Percentiles rank a stretch among this genome's conserved stretches.
These are phyloP conservation scores for Ceratobasidium papillatum DNA, from an alignment of 1,284 basidiomycete genomes.

Conservation along the genomic window DNA sequence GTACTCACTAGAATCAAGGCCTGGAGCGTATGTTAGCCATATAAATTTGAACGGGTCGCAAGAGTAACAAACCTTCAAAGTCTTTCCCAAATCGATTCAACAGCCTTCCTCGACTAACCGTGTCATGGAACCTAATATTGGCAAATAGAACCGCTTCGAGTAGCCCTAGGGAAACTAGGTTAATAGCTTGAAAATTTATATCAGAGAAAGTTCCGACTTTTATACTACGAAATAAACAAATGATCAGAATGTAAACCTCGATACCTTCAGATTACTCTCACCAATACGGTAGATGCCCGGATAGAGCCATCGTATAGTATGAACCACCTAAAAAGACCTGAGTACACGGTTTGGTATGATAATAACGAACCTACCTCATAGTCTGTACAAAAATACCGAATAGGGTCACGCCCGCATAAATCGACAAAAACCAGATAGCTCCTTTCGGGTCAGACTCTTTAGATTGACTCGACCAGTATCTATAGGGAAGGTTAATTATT, in stretches of 20 bases:
- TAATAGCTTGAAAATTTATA: not conserved
- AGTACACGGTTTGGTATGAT: conserved; percentile 51
- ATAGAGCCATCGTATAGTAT: conserved; percentile 70
- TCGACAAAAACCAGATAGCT: conserved; percentile 75
- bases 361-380: conserved; percentile 69
- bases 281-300: conserved; percentile 69
- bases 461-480: conserved; percentile 66
- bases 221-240: conserved; percentile 13
- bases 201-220: not conserved
- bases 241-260: conserved; percentile 36
- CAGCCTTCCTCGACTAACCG: conserved; percentile 83
- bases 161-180: conserved; percentile 58
- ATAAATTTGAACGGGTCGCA: not conserved
- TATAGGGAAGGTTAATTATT: conserved; percentile 7
- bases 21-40: conserved; percentile 52
- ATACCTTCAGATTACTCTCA: not conserved
- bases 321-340: conserved; percentile 16
- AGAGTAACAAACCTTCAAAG: conserved; percentile 74
- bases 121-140: conserved; percentile 93
- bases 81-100: conserved; percentile 94
- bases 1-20: conserved; percentile 71
- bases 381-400: conserved; percentile 71
- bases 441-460: conserved; percentile 55
- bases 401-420: conserved; percentile 66
- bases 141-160: conserved; percentile 89